Percentiles rank a stretch among this genome's conserved stretches.
Conservation (phyloP, 108 stramenopile genomes). For the Nitzschia inconspicua region DNA sequence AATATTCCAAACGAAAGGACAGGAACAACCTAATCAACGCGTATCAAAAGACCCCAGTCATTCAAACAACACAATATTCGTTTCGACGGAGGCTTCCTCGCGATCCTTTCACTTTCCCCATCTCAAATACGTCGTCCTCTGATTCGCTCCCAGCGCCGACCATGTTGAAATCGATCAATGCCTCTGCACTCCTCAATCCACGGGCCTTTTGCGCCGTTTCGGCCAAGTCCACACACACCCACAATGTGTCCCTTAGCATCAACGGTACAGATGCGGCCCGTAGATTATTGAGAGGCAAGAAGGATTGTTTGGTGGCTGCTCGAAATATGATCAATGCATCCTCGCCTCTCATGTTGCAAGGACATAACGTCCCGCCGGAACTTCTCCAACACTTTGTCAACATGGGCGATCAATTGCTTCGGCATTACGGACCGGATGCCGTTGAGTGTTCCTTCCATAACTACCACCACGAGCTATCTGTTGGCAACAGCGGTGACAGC, state of each 20-base stretch:
- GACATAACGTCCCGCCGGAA: constrained; percentile 44
- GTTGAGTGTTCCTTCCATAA: constrained; percentile 35
- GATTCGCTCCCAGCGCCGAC: background rate
- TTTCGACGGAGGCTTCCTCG: too few relatives aligned
- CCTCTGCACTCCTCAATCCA: constrained; percentile 29
- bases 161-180: constrained; percentile 24
- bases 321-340: constrained; percentile 2
- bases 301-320: constrained; percentile 21
- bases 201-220: constrained; percentile 27
- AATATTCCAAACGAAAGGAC: too few relatives aligned
- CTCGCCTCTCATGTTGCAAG: constrained; percentile 28
- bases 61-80: too few relatives aligned
- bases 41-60: too few relatives aligned
- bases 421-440: constrained; percentile 19
- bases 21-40: too few relatives aligned
- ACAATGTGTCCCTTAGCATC: constrained; percentile 6
- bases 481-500: background rate
- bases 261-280: constrained; percentile 45
- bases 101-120: too few relatives aligned
- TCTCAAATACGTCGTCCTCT: too few relatives aligned
- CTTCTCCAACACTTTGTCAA: constrained; percentile 45
- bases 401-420: constrained; percentile 32
- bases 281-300: constrained; percentile 38
- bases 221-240: background rate
- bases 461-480: constrained; percentile 10